These are phyloP conservation scores for Rhexocercosporidium sp. DNA, from an alignment of 2,329 filamentous ascomycete species.

Conservation along the genomic window DNA sequence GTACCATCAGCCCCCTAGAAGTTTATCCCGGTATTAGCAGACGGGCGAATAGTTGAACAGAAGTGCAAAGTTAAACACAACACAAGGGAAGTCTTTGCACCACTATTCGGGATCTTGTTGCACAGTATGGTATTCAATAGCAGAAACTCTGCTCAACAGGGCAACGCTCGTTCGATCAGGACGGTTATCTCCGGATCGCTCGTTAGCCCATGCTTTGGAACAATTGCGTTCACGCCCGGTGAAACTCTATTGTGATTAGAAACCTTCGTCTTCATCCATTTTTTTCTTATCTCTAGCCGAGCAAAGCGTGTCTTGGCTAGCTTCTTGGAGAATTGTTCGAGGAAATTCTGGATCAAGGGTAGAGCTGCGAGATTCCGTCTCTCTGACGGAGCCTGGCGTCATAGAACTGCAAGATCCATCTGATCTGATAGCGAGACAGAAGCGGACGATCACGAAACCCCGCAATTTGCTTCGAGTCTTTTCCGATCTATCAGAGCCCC, in stretches of 20 bases:
- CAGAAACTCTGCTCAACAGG: neutral
- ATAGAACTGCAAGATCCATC: conserved; percentile 3
- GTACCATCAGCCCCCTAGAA: neutral
- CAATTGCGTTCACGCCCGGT: neutral
- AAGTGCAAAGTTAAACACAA: neutral
- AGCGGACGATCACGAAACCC: conserved; percentile 2
- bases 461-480: conserved; percentile 7
- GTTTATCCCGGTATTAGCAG: neutral
- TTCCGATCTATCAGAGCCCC: neutral
- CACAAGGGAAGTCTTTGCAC: neutral
- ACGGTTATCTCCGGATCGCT: conserved; percentile 7
- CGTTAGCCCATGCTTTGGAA: neutral
- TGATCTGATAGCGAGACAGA: conserved; percentile 8
- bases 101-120: neutral
- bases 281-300: neutral
- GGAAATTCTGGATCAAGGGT: neutral
- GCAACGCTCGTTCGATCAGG: neutral
- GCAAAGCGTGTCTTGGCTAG: neutral
- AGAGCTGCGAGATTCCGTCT: conserved; percentile 2
- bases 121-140: neutral
- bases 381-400: neutral
- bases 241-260: conserved; percentile 8
- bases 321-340: neutral
- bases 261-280: neutral
- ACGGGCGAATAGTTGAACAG: neutral